Evolutionary conservation across 2,329 filamentous ascomycete genomes (phyloP).

Genomic region (Verticillium klebahnii): DNA sequence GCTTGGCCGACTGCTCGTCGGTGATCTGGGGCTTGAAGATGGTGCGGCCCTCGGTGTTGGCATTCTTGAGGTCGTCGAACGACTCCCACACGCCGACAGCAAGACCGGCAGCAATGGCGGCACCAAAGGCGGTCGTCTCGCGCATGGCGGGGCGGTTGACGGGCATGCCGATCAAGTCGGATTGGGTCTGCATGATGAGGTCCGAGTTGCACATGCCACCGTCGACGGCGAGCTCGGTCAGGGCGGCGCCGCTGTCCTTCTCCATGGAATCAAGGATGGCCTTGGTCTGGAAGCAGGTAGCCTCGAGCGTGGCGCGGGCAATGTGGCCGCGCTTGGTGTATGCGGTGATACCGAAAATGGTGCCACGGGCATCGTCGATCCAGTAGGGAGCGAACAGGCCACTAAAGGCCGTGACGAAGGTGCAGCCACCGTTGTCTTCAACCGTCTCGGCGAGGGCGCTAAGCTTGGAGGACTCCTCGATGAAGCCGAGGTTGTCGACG

Average conservation of each 20-base stretch:
- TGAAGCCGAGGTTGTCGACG: conserved; percentile 53
- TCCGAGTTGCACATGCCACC: conserved; percentile 80
- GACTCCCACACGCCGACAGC: conserved; percentile 70
- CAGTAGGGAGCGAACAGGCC: conserved; percentile 80
- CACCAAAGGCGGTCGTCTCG: conserved; percentile 77
- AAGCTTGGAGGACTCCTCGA: conserved; percentile 41
- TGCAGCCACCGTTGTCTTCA: conserved; percentile 68
- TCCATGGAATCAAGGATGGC: conserved; percentile 79
- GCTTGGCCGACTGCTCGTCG: conserved; percentile 51
- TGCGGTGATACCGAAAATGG: conserved; percentile 73
- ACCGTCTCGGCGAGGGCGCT: conserved; percentile 43
- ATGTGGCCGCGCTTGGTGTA: conserved; percentile 75
- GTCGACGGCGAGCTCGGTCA: conserved; percentile 74
- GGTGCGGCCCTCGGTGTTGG: conserved; percentile 66
- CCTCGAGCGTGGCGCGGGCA: conserved; percentile 73
- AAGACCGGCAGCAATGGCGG: conserved; percentile 78
- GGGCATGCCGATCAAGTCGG: conserved; percentile 74
- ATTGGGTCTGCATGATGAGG: conserved; percentile 79
- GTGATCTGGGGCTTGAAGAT: conserved; percentile 64
- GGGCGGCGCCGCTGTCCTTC: conserved; percentile 69
- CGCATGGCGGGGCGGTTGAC: conserved; percentile 76
- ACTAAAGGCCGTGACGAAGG: conserved; percentile 76
- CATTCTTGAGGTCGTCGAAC: conserved; percentile 65
- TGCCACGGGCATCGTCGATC: conserved; percentile 79
- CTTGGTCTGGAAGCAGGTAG: conserved; percentile 79